A percentile compares a stretch with the other conserved stretches of the same genome.
Conservation (phyloP, 805 yeast species). For the Starmera dryadoides region DNA sequence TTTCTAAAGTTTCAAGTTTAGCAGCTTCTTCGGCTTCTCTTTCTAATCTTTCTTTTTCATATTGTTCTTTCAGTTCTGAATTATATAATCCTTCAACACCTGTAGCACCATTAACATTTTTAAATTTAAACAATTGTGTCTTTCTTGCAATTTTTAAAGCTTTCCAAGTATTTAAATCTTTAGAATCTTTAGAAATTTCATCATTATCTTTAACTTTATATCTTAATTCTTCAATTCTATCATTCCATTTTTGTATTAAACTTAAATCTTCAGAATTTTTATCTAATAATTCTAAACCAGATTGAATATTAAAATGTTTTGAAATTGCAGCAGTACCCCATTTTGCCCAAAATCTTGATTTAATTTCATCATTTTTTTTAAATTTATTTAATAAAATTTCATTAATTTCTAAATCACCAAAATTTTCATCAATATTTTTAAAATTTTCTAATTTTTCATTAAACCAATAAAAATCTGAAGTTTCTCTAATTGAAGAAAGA, state of each 20-base stretch:
- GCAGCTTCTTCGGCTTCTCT: conserved; percentile 8
- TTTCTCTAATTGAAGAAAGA: background rate
- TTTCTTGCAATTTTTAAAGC: conserved; percentile 33
- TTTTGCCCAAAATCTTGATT: conserved; percentile 14
- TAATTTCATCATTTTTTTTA: conserved; percentile 3
- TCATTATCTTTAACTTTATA: conserved; percentile 4
- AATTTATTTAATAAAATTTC: conserved; percentile 2
- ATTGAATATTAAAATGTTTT: conserved; percentile 29
- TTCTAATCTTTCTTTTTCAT: conserved; percentile 7
- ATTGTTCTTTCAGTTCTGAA: conserved; percentile 11
- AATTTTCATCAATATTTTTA: conserved; percentile 1
- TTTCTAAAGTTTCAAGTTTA: background rate
- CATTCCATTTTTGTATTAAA: background rate
- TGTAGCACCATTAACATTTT: conserved; percentile 23
- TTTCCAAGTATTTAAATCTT: conserved; percentile 31
- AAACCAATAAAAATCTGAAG: background rate
- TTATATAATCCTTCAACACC: conserved; percentile 35
- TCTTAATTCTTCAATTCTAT: conserved; percentile 2
- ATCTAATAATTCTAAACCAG: conserved; percentile 29
- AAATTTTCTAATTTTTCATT: conserved; percentile 6
- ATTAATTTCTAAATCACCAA: conserved; percentile 1
- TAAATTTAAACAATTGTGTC: conserved; percentile 28
- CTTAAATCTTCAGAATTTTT: conserved; percentile 6
- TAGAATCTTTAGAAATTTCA: conserved; percentile 14
- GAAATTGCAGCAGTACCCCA: conserved; percentile 20